Base-by-base conservation (phyloP, 2,329 filamentous ascomycete genomes). In the Diaporthe eres region DNA sequence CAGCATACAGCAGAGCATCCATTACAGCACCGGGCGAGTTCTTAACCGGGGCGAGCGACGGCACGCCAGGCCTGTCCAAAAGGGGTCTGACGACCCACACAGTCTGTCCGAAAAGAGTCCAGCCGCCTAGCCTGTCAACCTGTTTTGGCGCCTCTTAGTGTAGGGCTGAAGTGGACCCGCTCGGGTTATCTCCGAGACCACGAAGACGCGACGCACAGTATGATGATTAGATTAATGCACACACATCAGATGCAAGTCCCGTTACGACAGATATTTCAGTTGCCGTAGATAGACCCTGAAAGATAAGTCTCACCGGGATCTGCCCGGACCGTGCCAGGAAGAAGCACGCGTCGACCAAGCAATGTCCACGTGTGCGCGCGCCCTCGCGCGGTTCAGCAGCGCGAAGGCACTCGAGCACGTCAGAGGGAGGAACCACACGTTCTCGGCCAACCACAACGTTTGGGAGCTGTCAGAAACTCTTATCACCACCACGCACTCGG, bases 121-220 rank as follows among this genome's bases (percentile, higher is more conserved):
- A 47, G 61, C 42, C 42, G 15, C 61, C 10, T 1, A 15, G 9
- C 17, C 15, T 34, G 31, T 4, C 4, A 25, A 68, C 47, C 31
- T 53, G 63, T 53, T 51, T 68, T 47, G 47, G 47, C 47, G 47
- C 4, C 25, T n/a, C 39, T 6, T 44, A 28, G 47, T 39, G 47
- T 68, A 68, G 63, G 63, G 63, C 63, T 68, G 63, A 68, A 53
- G 28, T 68, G 47, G 63, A 8, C 4, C 31, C 47, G 8, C 63
- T 51, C 47, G 63, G 63, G 2, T 39, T n/a, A 25, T 53, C 34
- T 25, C 63, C 63, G 63, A 39, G 47, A 28, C 22, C 63, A 17
- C 28, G 47, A 49, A 68, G 37, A 13, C 31, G 47, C 31, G 47
- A 68, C 3, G 25, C 60, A 47, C 39, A 22, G 44, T 31, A 34